Conservation (phyloP, 805 yeast species). For the Ogataea salicorniae region DNA sequence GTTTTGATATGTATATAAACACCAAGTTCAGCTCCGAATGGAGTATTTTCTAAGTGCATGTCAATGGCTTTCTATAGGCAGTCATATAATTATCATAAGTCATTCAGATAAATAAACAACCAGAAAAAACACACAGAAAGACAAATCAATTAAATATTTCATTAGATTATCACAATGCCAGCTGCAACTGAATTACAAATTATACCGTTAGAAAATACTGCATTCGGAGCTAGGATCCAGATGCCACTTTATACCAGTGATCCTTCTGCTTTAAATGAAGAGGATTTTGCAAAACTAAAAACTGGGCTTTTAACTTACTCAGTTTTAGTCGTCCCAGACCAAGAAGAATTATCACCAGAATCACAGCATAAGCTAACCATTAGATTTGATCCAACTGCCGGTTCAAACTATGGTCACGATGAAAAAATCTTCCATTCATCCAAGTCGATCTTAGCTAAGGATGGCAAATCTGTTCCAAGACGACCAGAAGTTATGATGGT, state of each 20-base stretch:
- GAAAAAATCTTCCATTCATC: conserved; percentile 60
- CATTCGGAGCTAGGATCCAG: conserved; percentile 64
- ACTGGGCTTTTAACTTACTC: conserved; percentile 63
- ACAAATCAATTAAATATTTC: neutral
- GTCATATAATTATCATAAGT: too few relatives aligned
- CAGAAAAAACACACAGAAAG: too few relatives aligned
- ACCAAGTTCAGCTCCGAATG: too few relatives aligned
- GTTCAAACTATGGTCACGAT: conserved; percentile 78
- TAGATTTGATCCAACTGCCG: conserved; percentile 69
- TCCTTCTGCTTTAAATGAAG: conserved; percentile 62
- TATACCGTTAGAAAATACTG: conserved; percentile 43
- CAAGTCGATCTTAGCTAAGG: conserved; percentile 68
- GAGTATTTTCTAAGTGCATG: too few relatives aligned
- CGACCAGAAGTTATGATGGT: conserved; percentile 90
- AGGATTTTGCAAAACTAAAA: conserved; percentile 56
- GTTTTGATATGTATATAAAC: too few relatives aligned
- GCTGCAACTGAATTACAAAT: conserved; percentile 29
- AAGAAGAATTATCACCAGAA: conserved; percentile 60
- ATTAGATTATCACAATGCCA: conserved; percentile 14
- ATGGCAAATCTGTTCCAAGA: conserved; percentile 71
- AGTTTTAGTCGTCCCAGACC: conserved; percentile 71
- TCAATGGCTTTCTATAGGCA: too few relatives aligned
- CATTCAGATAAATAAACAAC: too few relatives aligned
- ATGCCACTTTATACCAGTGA: conserved; percentile 70
- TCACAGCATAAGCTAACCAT: conserved; percentile 75